Percentiles rank a stretch among this genome's conserved stretches.
Evolutionary conservation across 2,329 filamentous ascomycete species (phyloP).

Genomic region (Atkinsonella hypoxylon): DNA sequence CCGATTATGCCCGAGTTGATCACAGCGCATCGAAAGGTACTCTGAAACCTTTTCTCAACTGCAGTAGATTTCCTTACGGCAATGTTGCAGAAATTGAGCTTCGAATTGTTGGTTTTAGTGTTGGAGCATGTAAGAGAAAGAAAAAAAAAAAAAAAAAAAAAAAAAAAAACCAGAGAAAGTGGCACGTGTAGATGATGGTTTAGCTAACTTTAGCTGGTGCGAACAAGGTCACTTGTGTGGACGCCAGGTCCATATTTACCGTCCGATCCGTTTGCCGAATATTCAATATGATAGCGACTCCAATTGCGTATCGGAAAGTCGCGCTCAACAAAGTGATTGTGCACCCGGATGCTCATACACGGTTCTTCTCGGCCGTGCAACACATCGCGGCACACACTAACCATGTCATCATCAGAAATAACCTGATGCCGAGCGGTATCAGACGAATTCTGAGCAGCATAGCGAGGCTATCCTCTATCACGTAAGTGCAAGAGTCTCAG

Average conservation of each 20-base stretch:
- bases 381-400: conserved; percentile 27
- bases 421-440: conserved; percentile 26
- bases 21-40: background rate
- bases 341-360: conserved; percentile 18
- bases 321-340: conserved; percentile 26
- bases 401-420: conserved; percentile 27
- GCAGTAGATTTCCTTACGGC: background rate
- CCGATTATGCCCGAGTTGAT: background rate
- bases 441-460: conserved; percentile 23
- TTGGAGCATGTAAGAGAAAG: conserved; percentile 4
- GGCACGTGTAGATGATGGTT: too few species aligned
- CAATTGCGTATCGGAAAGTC: conserved; percentile 29
- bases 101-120: conserved; percentile 2
- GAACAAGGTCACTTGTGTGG: background rate
- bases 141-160: background rate
- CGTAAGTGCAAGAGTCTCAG: too few species aligned
- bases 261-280: conserved; percentile 27
- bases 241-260: conserved; percentile 16
- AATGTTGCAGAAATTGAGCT: background rate
- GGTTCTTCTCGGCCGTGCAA: conserved; percentile 20
- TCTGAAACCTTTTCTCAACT: background rate
- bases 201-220: background rate
- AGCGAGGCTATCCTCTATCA: conserved; percentile 25
- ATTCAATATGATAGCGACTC: conserved; percentile 27
- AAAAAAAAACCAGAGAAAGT: too few species aligned